Conservation (phyloP, 352 stramenopile genomes). For the Globisporangium cederbergense region DNA sequence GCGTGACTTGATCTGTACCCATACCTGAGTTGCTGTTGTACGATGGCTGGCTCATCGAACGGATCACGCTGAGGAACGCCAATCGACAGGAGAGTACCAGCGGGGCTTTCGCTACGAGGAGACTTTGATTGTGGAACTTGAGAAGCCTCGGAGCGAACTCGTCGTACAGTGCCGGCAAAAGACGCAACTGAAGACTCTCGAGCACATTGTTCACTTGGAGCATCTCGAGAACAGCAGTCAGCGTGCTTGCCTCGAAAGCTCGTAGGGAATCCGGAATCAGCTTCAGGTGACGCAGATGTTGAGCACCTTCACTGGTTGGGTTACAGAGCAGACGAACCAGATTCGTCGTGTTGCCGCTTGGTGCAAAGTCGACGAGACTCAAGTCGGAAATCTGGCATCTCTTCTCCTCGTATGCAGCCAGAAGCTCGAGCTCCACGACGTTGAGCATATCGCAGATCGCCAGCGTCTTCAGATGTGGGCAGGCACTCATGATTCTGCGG, state of each 20-base stretch:
- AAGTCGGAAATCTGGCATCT: not conserved
- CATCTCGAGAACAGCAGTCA: slow-evolving; percentile 1
- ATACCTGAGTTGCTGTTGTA: not conserved
- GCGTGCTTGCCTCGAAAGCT: not conserved
- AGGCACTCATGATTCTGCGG: slow-evolving; percentile 6
- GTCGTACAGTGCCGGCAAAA: not conserved
- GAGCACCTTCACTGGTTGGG: not conserved
- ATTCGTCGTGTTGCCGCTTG: slow-evolving; percentile 1
- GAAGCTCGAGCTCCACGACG: not conserved
- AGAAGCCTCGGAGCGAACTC: not conserved
- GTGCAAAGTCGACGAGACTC: not conserved
- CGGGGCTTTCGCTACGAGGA: not conserved
- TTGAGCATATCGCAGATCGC: slow-evolving; percentile 1
- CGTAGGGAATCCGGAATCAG: not conserved
- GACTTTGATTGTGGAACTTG: slow-evolving; percentile 3
- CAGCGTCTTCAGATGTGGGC: slow-evolving; percentile 1
- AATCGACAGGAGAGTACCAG: not conserved
- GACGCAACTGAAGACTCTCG: slow-evolving; percentile 9
- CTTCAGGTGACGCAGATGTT: not conserved
- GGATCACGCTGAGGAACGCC: slow-evolving; percentile 10
- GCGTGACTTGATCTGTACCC: not conserved
- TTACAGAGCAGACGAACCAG: not conserved
- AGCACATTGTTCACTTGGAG: slow-evolving; percentile 7
- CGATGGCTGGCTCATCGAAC: not conserved
- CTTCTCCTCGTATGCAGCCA: slow-evolving; percentile 3